phyloP scores from a whole-genome alignment of 768 basidiomycete species.

The Panaeolus cyanescens region DNA sequence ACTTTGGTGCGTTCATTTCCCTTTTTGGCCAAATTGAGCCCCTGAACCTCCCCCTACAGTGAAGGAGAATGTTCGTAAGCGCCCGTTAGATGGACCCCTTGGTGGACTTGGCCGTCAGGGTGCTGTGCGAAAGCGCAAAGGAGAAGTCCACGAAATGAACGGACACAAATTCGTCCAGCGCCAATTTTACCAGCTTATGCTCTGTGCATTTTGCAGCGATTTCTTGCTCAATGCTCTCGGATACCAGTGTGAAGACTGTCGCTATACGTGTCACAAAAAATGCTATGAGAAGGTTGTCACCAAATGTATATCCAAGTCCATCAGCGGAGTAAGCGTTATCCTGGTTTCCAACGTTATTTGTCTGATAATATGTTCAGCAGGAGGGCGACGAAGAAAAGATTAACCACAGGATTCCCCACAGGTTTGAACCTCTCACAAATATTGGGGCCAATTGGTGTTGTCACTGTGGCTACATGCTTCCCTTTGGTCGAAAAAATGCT shows the following conservation, averaged over 20 bases:
- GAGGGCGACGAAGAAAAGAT: conserved; percentile 98
- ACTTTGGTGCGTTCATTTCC: conserved; percentile 74
- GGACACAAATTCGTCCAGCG: conserved; percentile 97
- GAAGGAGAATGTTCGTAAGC: conserved; percentile 96
- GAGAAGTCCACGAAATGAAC: conserved; percentile 99
- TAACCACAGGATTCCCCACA: conserved; percentile 98
- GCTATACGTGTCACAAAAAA: conserved; percentile 98
- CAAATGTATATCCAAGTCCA: conserved; percentile 98
- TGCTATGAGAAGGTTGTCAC: conserved; percentile 99
- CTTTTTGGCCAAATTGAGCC: conserved; percentile 11
- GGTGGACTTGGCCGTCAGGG: conserved; percentile 97
- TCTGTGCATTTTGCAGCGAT: conserved; percentile 97
- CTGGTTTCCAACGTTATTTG: background rate
- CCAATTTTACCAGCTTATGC: conserved; percentile 98
- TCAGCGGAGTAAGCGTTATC: conserved; percentile 72
- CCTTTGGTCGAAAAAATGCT: conserved; percentile 95
- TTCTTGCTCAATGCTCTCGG: conserved; percentile 96
- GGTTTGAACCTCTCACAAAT: conserved; percentile 96
- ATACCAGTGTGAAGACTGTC: conserved; percentile 99
- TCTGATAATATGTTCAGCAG: conserved; percentile 37
- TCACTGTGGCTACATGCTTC: conserved; percentile 98
- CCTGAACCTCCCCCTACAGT: conserved; percentile 52
- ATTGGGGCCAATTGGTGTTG: conserved; percentile 99
- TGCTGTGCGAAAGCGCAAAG: conserved; percentile 96
- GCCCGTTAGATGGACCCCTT: conserved; percentile 84